Evolutionary conservation across 768 basidiomycete genomes (phyloP).

Genomic region (Tulasnella sp.): DNA sequence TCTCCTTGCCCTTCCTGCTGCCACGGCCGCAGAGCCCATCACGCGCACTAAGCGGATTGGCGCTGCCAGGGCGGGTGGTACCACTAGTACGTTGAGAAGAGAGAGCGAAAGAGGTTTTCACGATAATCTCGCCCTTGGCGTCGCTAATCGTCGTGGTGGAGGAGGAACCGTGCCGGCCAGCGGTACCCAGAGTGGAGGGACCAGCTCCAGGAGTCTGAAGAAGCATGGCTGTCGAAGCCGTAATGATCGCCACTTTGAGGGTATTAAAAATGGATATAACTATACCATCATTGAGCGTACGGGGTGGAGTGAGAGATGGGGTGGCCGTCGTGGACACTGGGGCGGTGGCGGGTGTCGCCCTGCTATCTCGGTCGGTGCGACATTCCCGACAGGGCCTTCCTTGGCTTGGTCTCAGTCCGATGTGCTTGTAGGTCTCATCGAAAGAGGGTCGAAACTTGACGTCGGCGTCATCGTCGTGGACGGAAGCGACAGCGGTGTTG

Average conservation of each 20-base stretch:
- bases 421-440: slow-evolving; percentile 1
- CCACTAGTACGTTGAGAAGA: neutral
- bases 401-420: neutral
- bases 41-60: slow-evolving; percentile 3
- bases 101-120: slow-evolving; percentile 2
- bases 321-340: neutral
- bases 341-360: neutral
- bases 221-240: neutral
- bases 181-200: slow-evolving; percentile 17
- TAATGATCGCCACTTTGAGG: neutral
- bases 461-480: neutral
- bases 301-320: neutral
- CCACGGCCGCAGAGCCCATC: slow-evolving; percentile 6
- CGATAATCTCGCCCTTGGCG: neutral
- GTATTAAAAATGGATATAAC: neutral
- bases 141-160: neutral
- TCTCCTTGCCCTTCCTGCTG: slow-evolving; percentile 32
- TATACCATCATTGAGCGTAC: neutral
- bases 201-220: slow-evolving; percentile 31
- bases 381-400: neutral
- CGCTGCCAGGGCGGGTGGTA: slow-evolving; percentile 8
- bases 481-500: neutral
- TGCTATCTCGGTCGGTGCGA: neutral
- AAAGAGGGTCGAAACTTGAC: slow-evolving; percentile 3
- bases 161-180: neutral